phyloP scores from a whole-genome alignment of 2,329 filamentous ascomycete genomes.

The Neopestalotiopsis rosae region DNA sequence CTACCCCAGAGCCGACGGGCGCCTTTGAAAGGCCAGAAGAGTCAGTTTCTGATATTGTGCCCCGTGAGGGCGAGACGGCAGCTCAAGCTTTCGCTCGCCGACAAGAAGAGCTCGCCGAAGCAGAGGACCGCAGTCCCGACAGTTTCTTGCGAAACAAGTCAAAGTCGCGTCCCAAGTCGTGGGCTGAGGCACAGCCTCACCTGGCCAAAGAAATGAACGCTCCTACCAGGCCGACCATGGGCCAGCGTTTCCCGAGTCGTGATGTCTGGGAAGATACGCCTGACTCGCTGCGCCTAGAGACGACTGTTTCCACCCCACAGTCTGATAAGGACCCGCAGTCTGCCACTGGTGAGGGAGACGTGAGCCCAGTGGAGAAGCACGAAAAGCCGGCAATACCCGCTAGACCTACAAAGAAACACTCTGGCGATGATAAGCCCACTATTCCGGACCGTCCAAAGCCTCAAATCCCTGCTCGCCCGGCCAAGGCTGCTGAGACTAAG shows the following conservation, averaged over 20 bases:
- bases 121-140: conserved; percentile 51
- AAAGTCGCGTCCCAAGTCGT: conserved; percentile 53
- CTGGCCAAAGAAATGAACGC: conserved; percentile 51
- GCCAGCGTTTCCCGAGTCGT: conserved; percentile 83
- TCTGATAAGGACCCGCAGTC: conserved; percentile 49
- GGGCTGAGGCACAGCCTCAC: conserved; percentile 53
- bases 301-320: conserved; percentile 67
- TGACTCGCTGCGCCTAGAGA: conserved; percentile 79
- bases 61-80: conserved; percentile 56
- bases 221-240: conserved; percentile 56
- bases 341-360: conserved; percentile 36
- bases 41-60: conserved; percentile 38
- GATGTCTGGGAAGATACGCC: conserved; percentile 96
- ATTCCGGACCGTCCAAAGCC: conserved; percentile 64
- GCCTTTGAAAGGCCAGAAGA: conserved; percentile 45
- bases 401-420: conserved; percentile 51
- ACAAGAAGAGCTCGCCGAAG: conserved; percentile 69
- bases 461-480: conserved; percentile 58
- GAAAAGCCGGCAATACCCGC: conserved; percentile 67
- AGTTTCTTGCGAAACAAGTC: conserved; percentile 59
- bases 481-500: conserved; percentile 44
- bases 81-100: conserved; percentile 70
- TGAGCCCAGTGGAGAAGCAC: conserved; percentile 26
- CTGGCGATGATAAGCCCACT: conserved; percentile 44
- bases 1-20: conserved; percentile 72